Base-by-base conservation (phyloP, 2,329 filamentous ascomycete species). In the Sporothrix inflata region DNA sequence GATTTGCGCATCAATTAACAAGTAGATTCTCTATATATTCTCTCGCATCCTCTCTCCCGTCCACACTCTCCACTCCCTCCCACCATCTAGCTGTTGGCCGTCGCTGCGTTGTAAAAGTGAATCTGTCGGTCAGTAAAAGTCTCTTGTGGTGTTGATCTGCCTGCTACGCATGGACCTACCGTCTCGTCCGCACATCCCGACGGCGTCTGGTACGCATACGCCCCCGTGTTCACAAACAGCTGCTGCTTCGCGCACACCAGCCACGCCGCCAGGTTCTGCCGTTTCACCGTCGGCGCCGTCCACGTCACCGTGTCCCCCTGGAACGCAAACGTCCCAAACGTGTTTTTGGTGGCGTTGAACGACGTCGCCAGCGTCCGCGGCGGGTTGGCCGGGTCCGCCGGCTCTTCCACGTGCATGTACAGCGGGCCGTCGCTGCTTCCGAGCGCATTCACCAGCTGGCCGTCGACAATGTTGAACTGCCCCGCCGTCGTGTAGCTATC, bases 241-340 rank as follows among this genome's bases (percentile, higher is more conserved):
- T 77, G 78, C 79, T 87, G 84, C 6, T 81, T 80, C 61, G 80
- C 80, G 74, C 87, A 90, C 69, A 90, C 87, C 74, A 88, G 84
- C 87, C 87, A 90, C 1, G 88, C 88, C 24, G 84, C 85, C 60
- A 83, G 76, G 77, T 90, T 90, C 68, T 86, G 87, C 47, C 88
- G 78, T 66, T 80, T 79, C 45, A 89, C 79, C 30, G 82, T 83
- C 1, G 82, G 77, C 16, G 81, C 82, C 70, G 79, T 82, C 88
- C 88, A 90, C 12, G 85, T 85, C 45, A 89, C 77, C 2, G 86
- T 84, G 77, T 90, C 88, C n/a, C 87, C 87, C 74, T 85, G 84
- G 78, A 85, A 90, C 0, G 79, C 83, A 77, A 90, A 90, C 0
- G 83, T 84, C 7, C 88, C 88, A 72, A 87, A 89, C 0, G 82